Evolutionary conservation across 306 rosid genomes (phyloP), one percentile per base, ranked within the genome.

Genomic region (Pyrus pyrifolia): DNA sequence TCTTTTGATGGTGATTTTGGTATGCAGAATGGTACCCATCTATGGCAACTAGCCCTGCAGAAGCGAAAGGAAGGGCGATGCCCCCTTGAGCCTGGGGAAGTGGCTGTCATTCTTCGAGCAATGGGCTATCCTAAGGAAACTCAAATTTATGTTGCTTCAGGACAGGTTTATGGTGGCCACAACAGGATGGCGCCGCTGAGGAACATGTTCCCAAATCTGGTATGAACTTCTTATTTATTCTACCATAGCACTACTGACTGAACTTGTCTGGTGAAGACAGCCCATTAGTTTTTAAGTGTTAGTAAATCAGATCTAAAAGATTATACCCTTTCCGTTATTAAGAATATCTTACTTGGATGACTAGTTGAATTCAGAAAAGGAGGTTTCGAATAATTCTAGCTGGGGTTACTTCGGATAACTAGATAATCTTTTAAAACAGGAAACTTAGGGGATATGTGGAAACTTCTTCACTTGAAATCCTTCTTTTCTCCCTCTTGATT

Each of bases 71-170:
- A 95, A 85, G 99, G 99, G 59, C 85, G 99, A 46, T 95, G 99
- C 81, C 99, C 99, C 68, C 93, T 92, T 76, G 99, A 95, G 83
- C 99, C 99, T 67, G 97, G 90, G 63, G 99, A 95, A 91, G 99
- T 95, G 83, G 99, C 99, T 35, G 97, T 95, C 45, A 88, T 95
- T 86, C 99, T 95, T 60, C 91, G 99, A 40, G 99, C 99, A 68
- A 88, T 95, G 97, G 99, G 99, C 75, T 95, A 95, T 81, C 92
- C 96, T 0, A 95, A 90, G 83, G 99, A 95, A 85, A 95, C 99
- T 44, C 99, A 95, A 87, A 95, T 95, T 77, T 95, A 95, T 77
- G 99, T 95, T 64, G 99, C 97, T 80, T 95, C 99, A 58, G 99
- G 99, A 44, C 97, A 95, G 84, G 99, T 95, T 77, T 95, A 95